Conservation (phyloP, 352 stramenopile species). For the Phytophthora capsici region DNA sequence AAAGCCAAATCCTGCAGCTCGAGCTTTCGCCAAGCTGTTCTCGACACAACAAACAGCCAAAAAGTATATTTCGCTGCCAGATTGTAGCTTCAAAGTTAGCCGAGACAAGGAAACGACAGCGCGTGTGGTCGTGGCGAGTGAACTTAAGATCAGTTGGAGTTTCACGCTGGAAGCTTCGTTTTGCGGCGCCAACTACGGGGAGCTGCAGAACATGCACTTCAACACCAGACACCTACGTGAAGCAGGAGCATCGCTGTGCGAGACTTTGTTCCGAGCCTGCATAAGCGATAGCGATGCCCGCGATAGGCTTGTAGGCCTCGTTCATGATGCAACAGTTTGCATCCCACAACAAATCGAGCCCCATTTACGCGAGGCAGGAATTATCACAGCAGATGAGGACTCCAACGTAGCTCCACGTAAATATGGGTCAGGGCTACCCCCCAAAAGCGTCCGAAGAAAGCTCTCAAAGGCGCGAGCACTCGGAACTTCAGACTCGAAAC, state of each 20-base stretch:
- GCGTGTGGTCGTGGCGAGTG: slow-evolving; percentile 81
- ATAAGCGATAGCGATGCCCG: slow-evolving; percentile 41
- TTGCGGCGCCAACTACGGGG: slow-evolving; percentile 77
- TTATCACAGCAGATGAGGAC: slow-evolving; percentile 18
- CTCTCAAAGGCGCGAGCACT: slow-evolving; percentile 21
- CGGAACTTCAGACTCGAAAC: slow-evolving; percentile 23
- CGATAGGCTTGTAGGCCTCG: slow-evolving; percentile 34
- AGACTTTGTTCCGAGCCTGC: slow-evolving; percentile 55
- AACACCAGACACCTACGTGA: slow-evolving; percentile 63
- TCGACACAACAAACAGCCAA: slow-evolving; percentile 70
- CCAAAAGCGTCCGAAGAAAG: slow-evolving; percentile 28
- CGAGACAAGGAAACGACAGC: slow-evolving; percentile 83
- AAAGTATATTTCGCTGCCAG: slow-evolving; percentile 64
- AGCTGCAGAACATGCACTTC: slow-evolving; percentile 70
- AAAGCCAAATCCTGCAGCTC: slow-evolving; percentile 70
- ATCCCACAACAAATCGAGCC: slow-evolving; percentile 46
- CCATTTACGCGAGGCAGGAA: slow-evolving; percentile 45
- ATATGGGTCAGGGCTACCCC: slow-evolving; percentile 7
- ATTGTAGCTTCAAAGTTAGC: slow-evolving; percentile 87
- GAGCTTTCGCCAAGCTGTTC: slow-evolving; percentile 78
- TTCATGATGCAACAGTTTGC: slow-evolving; percentile 46
- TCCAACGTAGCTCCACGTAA: slow-evolving; percentile 23
- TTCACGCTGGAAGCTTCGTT: slow-evolving; percentile 92
- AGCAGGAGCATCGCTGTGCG: slow-evolving; percentile 54
- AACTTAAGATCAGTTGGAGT: slow-evolving; percentile 76